A percentile compares a stretch with the other conserved stretches of the same genome.
phyloP scores from a whole-genome alignment of 129 eudicot genomes.

The Helianthus tuberosus region DNA sequence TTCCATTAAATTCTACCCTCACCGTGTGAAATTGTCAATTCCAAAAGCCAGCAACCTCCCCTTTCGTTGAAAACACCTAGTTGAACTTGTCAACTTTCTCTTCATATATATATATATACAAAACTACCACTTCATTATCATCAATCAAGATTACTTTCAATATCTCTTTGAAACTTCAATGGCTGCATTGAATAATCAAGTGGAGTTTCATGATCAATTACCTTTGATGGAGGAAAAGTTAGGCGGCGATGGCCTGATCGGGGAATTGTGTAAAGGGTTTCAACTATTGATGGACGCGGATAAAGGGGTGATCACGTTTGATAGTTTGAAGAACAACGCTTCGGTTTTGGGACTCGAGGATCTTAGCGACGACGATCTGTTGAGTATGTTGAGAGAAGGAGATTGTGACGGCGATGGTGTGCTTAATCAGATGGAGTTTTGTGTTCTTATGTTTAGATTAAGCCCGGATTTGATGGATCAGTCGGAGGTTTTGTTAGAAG shows the following conservation, averaged over 20 bases:
- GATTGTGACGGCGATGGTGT: constrained; percentile 85
- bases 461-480: constrained; percentile 91
- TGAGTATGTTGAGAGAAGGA: constrained; percentile 70
- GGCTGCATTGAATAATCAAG: constrained; percentile 43
- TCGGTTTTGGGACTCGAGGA: constrained; percentile 66
- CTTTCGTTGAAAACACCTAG: constrained; percentile 29
- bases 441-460: constrained; percentile 88
- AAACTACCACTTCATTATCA: constrained; percentile 1
- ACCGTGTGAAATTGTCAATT: constrained; percentile 4
- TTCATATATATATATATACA: constrained; percentile 7
- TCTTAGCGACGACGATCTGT: constrained; percentile 62
- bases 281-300: constrained; percentile 62
- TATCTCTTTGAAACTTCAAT: constrained; percentile 12
- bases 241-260: constrained; percentile 81
- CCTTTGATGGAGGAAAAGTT: constrained; percentile 79
- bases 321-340: constrained; percentile 69
- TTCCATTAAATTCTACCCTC: too few species aligned
- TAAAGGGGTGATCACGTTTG: constrained; percentile 80
- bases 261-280: constrained; percentile 81
- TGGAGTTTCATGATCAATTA: constrained; percentile 56
- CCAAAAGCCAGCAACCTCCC: constrained; percentile 13
- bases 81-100: constrained; percentile 25
- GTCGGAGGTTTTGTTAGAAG: constrained; percentile 66
- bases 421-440: constrained; percentile 84
- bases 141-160: background rate